Base-by-base conservation (phyloP, 352 stramenopile species). In the Phytophthora europaea region DNA sequence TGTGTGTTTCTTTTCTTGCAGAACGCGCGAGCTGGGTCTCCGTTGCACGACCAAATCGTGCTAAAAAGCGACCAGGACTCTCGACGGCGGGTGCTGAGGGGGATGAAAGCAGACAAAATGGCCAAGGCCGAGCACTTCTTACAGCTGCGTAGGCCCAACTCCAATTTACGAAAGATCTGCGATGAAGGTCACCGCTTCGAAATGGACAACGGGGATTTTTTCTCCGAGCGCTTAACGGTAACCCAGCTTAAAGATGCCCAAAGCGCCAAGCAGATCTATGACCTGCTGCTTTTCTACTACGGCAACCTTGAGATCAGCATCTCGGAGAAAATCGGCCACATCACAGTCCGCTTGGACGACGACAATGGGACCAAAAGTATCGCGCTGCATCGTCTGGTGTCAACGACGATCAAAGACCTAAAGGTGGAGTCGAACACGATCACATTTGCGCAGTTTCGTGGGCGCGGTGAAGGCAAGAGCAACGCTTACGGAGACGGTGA, bases 281-380 rank as follows among this genome's bases (percentile, higher is more conserved):
- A 91, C n/a, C 58, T 82, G 6, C 67, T 87, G 33, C 57, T 77
- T 15, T 90, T 87, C 36, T 89, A 86, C 59, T 85, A 79, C 34
- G 72, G 69, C 68, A 91, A 89, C 60, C 63, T 91, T 5, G 84
- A 91, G 68, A 88, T 90, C 73, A 85, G 71, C 54, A 85, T 90
- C 58, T 86, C 84, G 12, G 84, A 91, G 61, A 82, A 78, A 45
- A 64, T 88, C 0, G 84, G 84, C 1, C 70, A 86, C 34, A 83
- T 91, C 34, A 91, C 80, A 2, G 75, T 90, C 38, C 82, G 84
- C 53, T 82, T 88, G 50, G 84, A 91, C 59, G 81, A 90, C 50
- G 81, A 88, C 73, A 83, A 73, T 52, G 69, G 73, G 55, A 73
- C 73, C 45, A 73, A 67, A 58, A 79, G 69, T 40, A 84, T 88